Conservation (phyloP, 2,329 filamentous ascomycete species). For the Colletotrichum plurivorum region DNA sequence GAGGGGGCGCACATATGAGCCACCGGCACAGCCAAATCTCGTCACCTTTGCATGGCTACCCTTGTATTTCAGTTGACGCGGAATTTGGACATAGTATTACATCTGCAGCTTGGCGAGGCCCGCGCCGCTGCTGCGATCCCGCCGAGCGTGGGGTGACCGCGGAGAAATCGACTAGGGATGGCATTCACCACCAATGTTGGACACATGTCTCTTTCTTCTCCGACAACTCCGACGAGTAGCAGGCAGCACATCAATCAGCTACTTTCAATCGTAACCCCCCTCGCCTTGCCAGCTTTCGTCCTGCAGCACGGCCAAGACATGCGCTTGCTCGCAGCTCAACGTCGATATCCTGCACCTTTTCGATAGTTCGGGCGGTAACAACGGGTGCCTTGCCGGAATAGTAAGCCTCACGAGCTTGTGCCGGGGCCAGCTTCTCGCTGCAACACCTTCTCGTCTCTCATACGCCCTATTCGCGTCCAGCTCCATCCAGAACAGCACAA, state of each 20-base stretch:
- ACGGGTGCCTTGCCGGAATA: neutral
- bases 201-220: neutral
- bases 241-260: neutral
- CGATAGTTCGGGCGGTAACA: neutral
- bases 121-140: slow-evolving; percentile 4
- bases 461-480: neutral
- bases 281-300: neutral
- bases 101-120: neutral
- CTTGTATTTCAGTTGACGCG: neutral
- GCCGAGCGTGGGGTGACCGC: slow-evolving; percentile 1
- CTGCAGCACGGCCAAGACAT: neutral
- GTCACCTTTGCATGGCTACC: neutral
- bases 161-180: neutral
- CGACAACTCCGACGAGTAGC: neutral
- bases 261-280: neutral
- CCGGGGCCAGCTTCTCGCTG: neutral
- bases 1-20: neutral
- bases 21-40: neutral
- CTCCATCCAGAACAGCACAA: no score
- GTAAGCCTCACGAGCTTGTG: neutral
- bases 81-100: neutral
- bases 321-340: neutral
- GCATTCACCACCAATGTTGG: neutral
- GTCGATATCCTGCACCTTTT: neutral
- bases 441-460: neutral